phyloP scores from a whole-genome alignment of 1,284 basidiomycete genomes.

The Irpex lacteus region DNA sequence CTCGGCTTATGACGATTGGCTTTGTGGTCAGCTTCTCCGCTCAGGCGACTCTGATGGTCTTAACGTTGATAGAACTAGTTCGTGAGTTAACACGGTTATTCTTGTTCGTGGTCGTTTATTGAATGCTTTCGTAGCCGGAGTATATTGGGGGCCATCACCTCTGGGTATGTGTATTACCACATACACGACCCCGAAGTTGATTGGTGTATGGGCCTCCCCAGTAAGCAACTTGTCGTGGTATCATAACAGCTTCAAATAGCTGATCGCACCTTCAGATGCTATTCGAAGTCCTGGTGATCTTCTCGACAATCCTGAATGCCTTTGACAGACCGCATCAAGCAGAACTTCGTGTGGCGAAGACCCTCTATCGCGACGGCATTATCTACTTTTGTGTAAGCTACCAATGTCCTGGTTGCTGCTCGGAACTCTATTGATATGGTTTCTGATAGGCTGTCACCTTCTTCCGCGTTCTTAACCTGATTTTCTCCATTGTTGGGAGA shows the following conservation, averaged over 20 bases:
- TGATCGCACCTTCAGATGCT: constrained; percentile 19
- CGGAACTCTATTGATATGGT: neutral
- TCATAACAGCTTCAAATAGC: neutral
- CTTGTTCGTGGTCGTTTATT: neutral
- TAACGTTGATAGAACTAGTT: constrained; percentile 16
- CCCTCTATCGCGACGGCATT: constrained; percentile 29
- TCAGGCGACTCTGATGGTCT: constrained; percentile 24
- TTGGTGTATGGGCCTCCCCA: constrained; percentile 29
- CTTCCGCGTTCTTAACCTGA: constrained; percentile 24
- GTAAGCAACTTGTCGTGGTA: constrained; percentile 14
- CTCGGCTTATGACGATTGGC: constrained; percentile 24
- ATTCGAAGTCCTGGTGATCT: constrained; percentile 28
- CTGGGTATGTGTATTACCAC: constrained; percentile 25
- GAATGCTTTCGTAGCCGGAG: constrained; percentile 15
- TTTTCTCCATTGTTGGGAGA: constrained; percentile 19
- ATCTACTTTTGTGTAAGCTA: constrained; percentile 25
- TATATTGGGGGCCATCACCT: constrained; percentile 12
- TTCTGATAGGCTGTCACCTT: constrained; percentile 22
- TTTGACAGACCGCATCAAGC: constrained; percentile 27
- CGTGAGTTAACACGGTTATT: constrained; percentile 2
- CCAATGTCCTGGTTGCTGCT: neutral
- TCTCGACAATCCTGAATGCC: constrained; percentile 27
- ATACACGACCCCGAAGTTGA: constrained; percentile 16
- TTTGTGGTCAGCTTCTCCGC: constrained; percentile 24
- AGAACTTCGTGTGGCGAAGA: constrained; percentile 22